Percentiles rank a stretch among this genome's conserved stretches.
These are phyloP conservation scores for Oryza rufipogon DNA, from an alignment of 176 grass and related monocot genomes.

Conservation along the genomic window DNA sequence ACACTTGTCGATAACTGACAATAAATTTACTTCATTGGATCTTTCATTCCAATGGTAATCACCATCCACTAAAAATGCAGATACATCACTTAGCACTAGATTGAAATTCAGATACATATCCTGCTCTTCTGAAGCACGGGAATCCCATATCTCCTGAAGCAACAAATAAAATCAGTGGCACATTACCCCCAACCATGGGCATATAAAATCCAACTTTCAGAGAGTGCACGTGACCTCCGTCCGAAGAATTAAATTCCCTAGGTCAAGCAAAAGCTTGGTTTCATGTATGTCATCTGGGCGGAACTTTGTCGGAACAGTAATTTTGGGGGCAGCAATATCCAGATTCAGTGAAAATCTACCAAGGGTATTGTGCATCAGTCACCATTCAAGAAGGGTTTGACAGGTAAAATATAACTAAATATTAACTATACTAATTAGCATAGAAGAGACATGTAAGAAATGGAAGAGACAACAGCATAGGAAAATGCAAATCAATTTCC, in stretches of 20 bases:
- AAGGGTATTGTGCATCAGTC: conserved; percentile 16
- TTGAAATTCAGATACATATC: conserved; percentile 97
- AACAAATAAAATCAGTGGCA: conserved; percentile 39
- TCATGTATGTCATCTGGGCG: conserved; percentile 81
- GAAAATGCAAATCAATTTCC: conserved; percentile 8
- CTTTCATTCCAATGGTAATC: conserved; percentile 77
- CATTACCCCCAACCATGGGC: conserved; percentile 25
- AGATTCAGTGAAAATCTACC: conserved; percentile 91
- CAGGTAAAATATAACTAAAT: conserved; percentile 14
- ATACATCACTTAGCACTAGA: conserved; percentile 91
- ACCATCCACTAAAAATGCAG: conserved; percentile 97
- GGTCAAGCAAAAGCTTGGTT: conserved; percentile 91
- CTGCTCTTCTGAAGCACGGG: conserved; percentile 66
- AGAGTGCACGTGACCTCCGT: conserved; percentile 59
- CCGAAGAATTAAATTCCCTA: conserved; percentile 89
- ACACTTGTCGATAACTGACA: conserved; percentile 96
- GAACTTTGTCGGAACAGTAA: conserved; percentile 90
- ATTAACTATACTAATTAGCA: conserved; percentile 25
- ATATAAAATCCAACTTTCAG: conserved; percentile 30
- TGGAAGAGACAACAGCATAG: not conserved
- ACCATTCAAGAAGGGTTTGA: conserved; percentile 15
- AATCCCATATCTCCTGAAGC: conserved; percentile 88
- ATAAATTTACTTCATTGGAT: conserved; percentile 55
- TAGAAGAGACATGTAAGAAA: not conserved
- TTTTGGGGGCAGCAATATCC: conserved; percentile 98